phyloP scores from a whole-genome alignment of 208 protist species.

The Lotmaria passim region DNA sequence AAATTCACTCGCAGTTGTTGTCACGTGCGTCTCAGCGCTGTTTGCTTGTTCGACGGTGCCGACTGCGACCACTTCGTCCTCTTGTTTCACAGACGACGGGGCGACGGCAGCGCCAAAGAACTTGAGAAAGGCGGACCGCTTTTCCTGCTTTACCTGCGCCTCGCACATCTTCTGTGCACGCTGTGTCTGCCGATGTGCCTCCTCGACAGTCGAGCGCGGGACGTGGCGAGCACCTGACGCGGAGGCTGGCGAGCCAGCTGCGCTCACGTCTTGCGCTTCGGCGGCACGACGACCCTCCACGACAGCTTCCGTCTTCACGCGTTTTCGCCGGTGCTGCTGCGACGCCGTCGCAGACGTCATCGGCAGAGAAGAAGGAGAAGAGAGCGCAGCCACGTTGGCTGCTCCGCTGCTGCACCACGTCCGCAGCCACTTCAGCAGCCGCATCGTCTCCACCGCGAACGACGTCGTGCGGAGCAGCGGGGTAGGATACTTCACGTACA shows the following conservation, averaged over 20 bases:
- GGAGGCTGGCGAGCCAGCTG: neutral
- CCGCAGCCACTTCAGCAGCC: slow-evolving; percentile 78
- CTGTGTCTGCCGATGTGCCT: slow-evolving; percentile 3
- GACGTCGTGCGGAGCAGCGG: slow-evolving; percentile 72
- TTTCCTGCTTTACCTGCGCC: slow-evolving; percentile 13
- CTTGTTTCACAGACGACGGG: neutral
- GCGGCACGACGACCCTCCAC: neutral
- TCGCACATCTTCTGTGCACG: neutral
- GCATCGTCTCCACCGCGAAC: slow-evolving; percentile 66
- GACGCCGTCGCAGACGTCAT: neutral
- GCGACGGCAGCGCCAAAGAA: slow-evolving; percentile 43
- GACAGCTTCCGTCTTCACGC: slow-evolving; percentile 8
- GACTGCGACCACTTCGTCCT: neutral
- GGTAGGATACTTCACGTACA: slow-evolving; percentile 77
- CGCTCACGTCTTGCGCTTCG: neutral
- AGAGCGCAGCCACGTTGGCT: neutral
- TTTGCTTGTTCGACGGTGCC: neutral
- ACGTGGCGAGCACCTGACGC: neutral
- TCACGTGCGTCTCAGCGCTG: too few species aligned
- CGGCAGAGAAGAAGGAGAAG: neutral
- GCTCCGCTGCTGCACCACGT: slow-evolving; percentile 53
- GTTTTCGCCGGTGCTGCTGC: slow-evolving; percentile 13
- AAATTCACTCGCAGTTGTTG: too few species aligned
- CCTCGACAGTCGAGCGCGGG: slow-evolving; percentile 13
- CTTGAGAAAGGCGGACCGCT: slow-evolving; percentile 29